These are phyloP conservation scores for Calcarisporium arbuscula DNA, from an alignment of 2,329 filamentous ascomycete genomes.

Conservation along the genomic window DNA sequence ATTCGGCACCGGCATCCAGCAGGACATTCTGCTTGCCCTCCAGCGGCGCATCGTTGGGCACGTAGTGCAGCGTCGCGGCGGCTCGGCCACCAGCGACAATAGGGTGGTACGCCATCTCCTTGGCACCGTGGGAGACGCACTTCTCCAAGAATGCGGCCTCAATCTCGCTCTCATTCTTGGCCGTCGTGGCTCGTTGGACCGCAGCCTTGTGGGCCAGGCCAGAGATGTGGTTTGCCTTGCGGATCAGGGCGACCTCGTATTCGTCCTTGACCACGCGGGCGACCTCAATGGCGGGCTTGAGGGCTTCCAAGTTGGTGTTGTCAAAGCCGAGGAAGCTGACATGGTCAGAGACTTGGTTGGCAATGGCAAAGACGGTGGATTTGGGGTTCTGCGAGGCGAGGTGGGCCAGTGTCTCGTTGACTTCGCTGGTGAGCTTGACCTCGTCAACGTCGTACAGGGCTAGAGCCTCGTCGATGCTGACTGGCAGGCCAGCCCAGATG, in stretches of 20 bases:
- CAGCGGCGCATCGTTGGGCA: constrained; percentile 67
- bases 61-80: constrained; percentile 83
- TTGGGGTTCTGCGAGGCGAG: constrained; percentile 32
- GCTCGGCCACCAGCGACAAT: constrained; percentile 78
- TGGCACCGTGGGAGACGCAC: constrained; percentile 68
- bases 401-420: constrained; percentile 65
- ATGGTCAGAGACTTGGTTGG: constrained; percentile 66
- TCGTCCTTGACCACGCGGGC: constrained; percentile 67
- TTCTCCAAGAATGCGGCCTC: constrained; percentile 73
- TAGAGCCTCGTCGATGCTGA: constrained; percentile 69
- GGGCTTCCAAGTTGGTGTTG: constrained; percentile 49
- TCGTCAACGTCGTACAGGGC: constrained; percentile 75
- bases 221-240: constrained; percentile 65
- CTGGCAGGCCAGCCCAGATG: constrained; percentile 86
- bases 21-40: constrained; percentile 70
- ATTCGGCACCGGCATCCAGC: constrained; percentile 77
- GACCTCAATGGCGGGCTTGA: constrained; percentile 61
- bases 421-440: constrained; percentile 64
- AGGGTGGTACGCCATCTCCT: constrained; percentile 79
- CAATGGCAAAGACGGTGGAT: constrained; percentile 65
- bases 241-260: constrained; percentile 67
- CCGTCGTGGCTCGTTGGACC: constrained; percentile 53
- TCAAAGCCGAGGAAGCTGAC: constrained; percentile 67
- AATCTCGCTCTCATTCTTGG: constrained; percentile 74
- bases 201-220: constrained; percentile 60